Evolutionary conservation across 1,284 basidiomycete species (phyloP).

Genomic region (Boletus calvinii): DNA sequence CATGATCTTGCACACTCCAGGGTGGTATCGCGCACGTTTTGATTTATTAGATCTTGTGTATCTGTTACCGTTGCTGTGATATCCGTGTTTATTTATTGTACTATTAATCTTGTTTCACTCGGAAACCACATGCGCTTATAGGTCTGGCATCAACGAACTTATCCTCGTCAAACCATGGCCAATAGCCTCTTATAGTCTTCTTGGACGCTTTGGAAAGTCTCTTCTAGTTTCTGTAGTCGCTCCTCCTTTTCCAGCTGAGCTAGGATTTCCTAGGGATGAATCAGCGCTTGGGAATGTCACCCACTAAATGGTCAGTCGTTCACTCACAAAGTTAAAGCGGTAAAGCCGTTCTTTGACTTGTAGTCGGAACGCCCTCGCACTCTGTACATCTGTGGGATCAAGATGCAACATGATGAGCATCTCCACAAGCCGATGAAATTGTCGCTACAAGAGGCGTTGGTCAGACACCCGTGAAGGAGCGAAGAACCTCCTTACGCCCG

Average conservation of each 20-base stretch:
- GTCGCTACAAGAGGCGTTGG: constrained; percentile 54
- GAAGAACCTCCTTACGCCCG: constrained; percentile 56
- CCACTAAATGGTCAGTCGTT: background rate
- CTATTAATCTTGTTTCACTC: constrained; percentile 11
- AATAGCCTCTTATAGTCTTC: constrained; percentile 88
- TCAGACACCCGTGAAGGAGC: constrained; percentile 4
- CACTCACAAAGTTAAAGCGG: constrained; percentile 88
- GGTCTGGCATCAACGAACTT: background rate
- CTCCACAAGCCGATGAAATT: constrained; percentile 90
- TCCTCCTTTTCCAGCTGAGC: constrained; percentile 85
- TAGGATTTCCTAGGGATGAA: constrained; percentile 68
- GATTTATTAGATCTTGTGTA: constrained; percentile 19
- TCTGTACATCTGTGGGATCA: constrained; percentile 57
- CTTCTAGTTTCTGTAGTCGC: constrained; percentile 84
- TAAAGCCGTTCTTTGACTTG: constrained; percentile 93
- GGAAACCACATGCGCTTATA: constrained; percentile 1
- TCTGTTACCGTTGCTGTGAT: constrained; percentile 15
- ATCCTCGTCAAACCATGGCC: constrained; percentile 42
- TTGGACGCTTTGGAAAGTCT: constrained; percentile 87
- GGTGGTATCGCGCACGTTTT: background rate
- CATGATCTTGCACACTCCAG: constrained; percentile 17
- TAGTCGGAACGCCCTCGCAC: constrained; percentile 68
- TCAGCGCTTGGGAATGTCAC: constrained; percentile 3
- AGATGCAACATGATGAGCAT: constrained; percentile 84
- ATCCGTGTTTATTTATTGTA: constrained; percentile 30